Evolutionary conservation across 345 rosid species (phyloP), one percentile per base, ranked within the genome.

Genomic region (Passiflora organensis): DNA sequence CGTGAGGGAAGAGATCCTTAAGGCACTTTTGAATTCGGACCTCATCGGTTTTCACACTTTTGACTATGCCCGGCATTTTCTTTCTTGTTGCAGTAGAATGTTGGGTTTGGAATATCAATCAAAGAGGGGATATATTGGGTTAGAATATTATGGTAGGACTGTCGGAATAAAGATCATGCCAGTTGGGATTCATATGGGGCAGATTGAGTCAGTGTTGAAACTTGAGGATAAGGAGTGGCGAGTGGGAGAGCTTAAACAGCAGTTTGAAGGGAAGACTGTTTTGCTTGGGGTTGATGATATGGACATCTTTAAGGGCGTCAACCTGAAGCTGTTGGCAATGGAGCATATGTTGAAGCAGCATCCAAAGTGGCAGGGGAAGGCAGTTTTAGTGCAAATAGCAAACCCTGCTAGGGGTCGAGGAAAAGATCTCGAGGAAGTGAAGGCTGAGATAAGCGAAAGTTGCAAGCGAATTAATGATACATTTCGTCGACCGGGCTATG

Each of bases 1-100:
- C 6, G 91, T 85, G 25, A 80, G 91, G 74, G 88, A 85, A 59
- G 84, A 85, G 77, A 80, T 85, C 46, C 78, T 85, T 2, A 82
- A 67, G 72, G 91, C 91, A 1, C 82, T 85, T 42, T 53, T 85
- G 77, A 85, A 82, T 68, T 62, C 87, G 0, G 91, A 85, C 62
- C 82, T 85, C 48, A 80, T 85, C 53, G 91, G 91, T 49, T 85
- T 85, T 64, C 91, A 85, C 64, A 82, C 98, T 10, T 91, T 86
- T 42, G 98, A 91, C 70, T 91, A 91, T 71, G 98, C 98, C n/a
- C 76, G 98, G 16, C 91, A 85, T 78, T 85, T 85, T 71, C 75
- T 85, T 42, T 85, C 91, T 24, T 85, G 88, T 47, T 85, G 91
- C 60, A 82, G 91, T 53, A 75, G 88, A 32, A 85, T 85, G 82